Evolutionary conservation across 352 stramenopile species (phyloP), one percentile per base, ranked within the genome.

Genomic region (Phytopythium litorale): DNA sequence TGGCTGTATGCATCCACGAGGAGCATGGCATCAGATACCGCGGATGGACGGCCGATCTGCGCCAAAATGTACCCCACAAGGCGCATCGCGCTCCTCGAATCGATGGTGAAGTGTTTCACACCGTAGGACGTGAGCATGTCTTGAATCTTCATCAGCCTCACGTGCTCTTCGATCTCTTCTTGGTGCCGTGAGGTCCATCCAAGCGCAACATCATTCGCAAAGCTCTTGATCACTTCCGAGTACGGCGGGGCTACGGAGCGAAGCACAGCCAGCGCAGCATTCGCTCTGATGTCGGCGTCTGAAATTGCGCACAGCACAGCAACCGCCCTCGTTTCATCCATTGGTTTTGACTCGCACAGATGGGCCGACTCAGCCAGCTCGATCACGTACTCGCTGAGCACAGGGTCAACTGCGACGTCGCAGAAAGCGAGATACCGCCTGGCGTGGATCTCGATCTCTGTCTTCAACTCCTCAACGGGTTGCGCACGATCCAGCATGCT

Each of bases 101-200:
- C 79, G 18, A 73, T 69, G 30, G 87, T 50, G 54, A 89, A 88
- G 7, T 71, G 70, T 32, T 72, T 80, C 12, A 90, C 68, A 4
- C 66, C 81, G 62, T 92, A 92, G 5, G 62, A 71, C 0, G 71
- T 75, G 3, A 92, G 58, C 83, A 92, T 90, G 56, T 89, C 80
- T 71, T 90, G 80, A 19, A 92, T 88, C 25, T 90, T 69, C 83
- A 92, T 90, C 30, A 90, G 60, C 11, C 81, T 77, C 23, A 88
- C 67, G 55, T 83, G 74, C 54, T 89, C 79, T 71, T 87, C 62
- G 19, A 92, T 75, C 46, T 75, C 72, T 61, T 87, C 72, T 35
- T 76, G 67, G 4, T 71, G 70, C 6, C 66, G 64, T 2, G 80
- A 72, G n/a, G 78, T 72, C 80, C 76, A 88, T 11, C 37, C 53